These are phyloP conservation scores for Magnaporthales sp. DNA, from an alignment of 2,329 filamentous ascomycete species.

Conservation along the genomic window DNA sequence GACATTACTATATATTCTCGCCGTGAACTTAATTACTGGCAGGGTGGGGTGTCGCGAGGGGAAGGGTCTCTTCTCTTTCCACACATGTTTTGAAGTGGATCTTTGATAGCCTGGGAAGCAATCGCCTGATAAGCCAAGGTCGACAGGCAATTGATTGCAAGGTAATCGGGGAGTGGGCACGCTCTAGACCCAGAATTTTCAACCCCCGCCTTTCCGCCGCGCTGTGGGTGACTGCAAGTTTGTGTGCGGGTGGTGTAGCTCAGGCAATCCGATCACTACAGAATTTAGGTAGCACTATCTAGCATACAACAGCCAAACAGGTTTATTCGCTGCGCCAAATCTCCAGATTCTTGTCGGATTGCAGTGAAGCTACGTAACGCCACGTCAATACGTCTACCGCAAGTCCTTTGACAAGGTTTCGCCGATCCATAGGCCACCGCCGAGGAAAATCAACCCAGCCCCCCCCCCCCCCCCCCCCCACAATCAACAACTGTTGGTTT, in stretches of 20 bases:
- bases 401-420: neutral
- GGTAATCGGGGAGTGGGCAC: neutral
- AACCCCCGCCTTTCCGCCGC: conserved; percentile 1
- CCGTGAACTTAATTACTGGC: no score
- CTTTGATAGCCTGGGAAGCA: neutral
- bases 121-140: neutral
- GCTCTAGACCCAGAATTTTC: neutral
- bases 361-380: neutral
- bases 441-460: neutral
- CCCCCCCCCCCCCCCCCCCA: no score
- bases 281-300: neutral
- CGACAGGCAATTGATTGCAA: neutral
- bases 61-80: neutral
- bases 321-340: neutral
- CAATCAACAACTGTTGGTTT: neutral
- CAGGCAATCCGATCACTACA: neutral
- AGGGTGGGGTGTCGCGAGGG: neutral
- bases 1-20: no score
- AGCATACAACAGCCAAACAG: neutral
- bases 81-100: neutral
- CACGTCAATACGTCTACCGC: neutral
- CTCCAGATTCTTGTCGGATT: neutral
- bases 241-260: neutral
- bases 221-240: neutral
- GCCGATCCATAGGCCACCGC: neutral